Evolutionary conservation across 345 rosid species (phyloP).

Genomic region (Citrus maxima): DNA sequence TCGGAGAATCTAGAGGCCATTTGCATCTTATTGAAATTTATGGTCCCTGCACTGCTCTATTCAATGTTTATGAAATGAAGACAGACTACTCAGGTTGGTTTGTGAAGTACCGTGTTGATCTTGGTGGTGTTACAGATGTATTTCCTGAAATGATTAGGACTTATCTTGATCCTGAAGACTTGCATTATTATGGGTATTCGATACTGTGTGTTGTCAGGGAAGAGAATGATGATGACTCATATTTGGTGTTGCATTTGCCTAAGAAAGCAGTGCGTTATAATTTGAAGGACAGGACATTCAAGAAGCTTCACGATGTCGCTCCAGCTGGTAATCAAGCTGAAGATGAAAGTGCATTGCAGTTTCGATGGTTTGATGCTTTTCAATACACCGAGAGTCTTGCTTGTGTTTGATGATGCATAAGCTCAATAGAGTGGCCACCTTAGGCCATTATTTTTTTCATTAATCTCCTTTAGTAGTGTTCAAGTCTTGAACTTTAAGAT

Average conservation of each 20-base stretch:
- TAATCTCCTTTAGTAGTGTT: too few relatives aligned
- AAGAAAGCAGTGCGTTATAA: conserved; percentile 22
- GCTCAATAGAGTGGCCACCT: neutral
- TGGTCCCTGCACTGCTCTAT: conserved; percentile 11
- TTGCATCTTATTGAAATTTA: conserved; percentile 26
- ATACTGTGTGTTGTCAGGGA: conserved; percentile 21
- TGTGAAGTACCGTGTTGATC: conserved; percentile 34
- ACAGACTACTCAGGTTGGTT: conserved; percentile 32
- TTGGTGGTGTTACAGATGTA: conserved; percentile 19
- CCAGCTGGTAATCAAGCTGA: neutral
- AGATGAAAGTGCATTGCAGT: neutral
- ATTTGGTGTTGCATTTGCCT: conserved; percentile 31
- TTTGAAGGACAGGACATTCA: conserved; percentile 23
- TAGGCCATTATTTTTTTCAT: neutral
- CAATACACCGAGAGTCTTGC: conserved; percentile 18
- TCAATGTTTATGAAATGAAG: conserved; percentile 40
- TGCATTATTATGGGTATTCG: conserved; percentile 13
- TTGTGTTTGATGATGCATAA: conserved; percentile 8
- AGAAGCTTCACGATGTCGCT: conserved; percentile 27
- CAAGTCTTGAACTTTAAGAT: neutral
- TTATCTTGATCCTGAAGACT: neutral
- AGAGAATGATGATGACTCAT: conserved; percentile 29
- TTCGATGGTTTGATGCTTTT: conserved; percentile 5
- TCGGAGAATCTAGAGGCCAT: conserved; percentile 26
- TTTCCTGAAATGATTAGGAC: conserved; percentile 33